These are phyloP conservation scores for Sonneratia alba DNA, from an alignment of 345 rosid genomes.

Conservation along the genomic window DNA sequence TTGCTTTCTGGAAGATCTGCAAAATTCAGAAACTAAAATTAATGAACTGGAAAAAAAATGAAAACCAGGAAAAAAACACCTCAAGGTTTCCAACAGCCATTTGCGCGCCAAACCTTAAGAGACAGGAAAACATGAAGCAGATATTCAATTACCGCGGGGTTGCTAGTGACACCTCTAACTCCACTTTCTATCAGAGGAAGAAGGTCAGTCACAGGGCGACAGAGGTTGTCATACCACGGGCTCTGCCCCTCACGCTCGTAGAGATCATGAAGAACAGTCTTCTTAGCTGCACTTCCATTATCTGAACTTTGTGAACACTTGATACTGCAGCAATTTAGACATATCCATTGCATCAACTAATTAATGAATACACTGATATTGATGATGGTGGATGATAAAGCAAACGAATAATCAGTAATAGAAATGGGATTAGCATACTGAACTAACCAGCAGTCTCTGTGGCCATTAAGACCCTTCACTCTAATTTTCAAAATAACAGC, in stretches of 20 bases:
- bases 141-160: constrained; percentile 68
- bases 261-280: constrained; percentile 81
- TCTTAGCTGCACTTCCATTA: constrained; percentile 46
- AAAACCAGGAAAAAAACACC: not conserved
- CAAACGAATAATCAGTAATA: not conserved
- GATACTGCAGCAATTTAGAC: constrained; percentile 36
- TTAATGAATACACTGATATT: not conserved
- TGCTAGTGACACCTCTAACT: constrained; percentile 98
- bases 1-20: constrained; percentile 99
- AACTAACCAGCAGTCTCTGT: not conserved
- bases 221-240: constrained; percentile 99
- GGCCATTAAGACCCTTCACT: not conserved
- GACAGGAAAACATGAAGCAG: not conserved
- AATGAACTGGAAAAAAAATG: constrained; percentile 1
- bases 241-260: constrained; percentile 91
- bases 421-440: not conserved
- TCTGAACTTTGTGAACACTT: constrained; percentile 55
- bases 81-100: not conserved
- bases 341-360: not conserved
- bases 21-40: constrained; percentile 12
- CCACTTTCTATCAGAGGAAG: constrained; percentile 79
- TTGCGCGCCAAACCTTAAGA: not conserved
- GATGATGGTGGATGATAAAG: not conserved
- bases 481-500: not conserved
- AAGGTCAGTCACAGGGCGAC: constrained; percentile 90